phyloP scores from a whole-genome alignment of 2,329 filamentous ascomycete genomes.

The Calonectria pseudoreteaudii region DNA sequence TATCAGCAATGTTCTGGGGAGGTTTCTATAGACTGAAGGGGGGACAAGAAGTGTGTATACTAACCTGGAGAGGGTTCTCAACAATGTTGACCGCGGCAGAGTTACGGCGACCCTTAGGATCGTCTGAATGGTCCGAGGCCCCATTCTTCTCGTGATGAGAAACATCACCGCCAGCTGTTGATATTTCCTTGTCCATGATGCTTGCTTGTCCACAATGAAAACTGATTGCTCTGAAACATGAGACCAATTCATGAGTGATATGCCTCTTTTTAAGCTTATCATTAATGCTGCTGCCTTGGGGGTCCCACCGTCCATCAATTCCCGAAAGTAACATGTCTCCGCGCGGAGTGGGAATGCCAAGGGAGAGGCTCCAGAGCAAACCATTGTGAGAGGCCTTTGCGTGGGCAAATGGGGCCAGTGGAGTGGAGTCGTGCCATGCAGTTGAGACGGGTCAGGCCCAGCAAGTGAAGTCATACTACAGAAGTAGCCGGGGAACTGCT shows the following conservation, averaged over 20 bases:
- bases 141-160: constrained; percentile 27
- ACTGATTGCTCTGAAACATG: background rate
- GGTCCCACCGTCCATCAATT: background rate
- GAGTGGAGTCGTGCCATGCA: background rate
- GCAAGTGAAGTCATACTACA: background rate
- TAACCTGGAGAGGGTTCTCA: constrained; percentile 48
- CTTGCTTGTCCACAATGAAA: background rate
- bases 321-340: background rate
- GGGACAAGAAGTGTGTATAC: background rate
- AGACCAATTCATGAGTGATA: background rate
- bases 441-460: background rate
- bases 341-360: background rate
- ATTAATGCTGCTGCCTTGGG: background rate
- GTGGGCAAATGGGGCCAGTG: background rate
- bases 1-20: background rate
- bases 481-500: background rate
- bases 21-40: background rate
- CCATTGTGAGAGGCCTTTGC: background rate
- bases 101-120: constrained; percentile 29
- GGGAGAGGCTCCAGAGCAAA: background rate
- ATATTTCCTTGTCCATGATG: constrained; percentile 21
- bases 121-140: background rate
- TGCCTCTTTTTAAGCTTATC: background rate
- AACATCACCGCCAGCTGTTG: background rate
- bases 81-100: constrained; percentile 48